Evolutionary conservation across 495 filamentous ascomycete genomes (phyloP), one percentile per base, ranked within the genome.

Genomic region (Neurospora sp.): DNA sequence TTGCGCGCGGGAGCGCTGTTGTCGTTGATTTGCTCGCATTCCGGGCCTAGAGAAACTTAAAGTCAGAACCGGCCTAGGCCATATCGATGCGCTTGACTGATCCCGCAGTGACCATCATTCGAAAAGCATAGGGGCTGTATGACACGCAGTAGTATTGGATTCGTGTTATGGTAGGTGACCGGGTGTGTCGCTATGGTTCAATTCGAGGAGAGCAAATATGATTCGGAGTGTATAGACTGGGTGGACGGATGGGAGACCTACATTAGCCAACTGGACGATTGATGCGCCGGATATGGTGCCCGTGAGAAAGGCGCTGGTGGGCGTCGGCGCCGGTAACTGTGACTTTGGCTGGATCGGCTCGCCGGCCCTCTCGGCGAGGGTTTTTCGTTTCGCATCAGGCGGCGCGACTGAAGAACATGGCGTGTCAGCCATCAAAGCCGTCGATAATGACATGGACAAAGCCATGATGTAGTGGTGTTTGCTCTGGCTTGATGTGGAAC

Each of bases 311-410:
- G 71, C 37, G 20, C 71, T 14, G 41, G 68, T 14, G 20, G 59
- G 40, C 3, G 59, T 37, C 3, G 70, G 20, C 2, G 78, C n/a
- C 3, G 78, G 77, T 35, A 78, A 71, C 16, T 59, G 41, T 10
- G 78, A 61, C 71, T 83, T 80, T 9, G 53, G 53, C 53, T 65
- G 53, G 70, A 74, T 48, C 22, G 83, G 83, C 79, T 87, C 88
- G 75, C 80, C 90, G 71, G 85, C 86, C 77, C 87, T 78, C 80
- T 89, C 84, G 72, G 82, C 81, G 65, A 90, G 75, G 71, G 90
- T 89, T 80, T 88, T 89, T 37, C 86, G 85, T 77, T 88, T 89
- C 14, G 87, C 79, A 37, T 89, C 87, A 6, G 85, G 82, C 75
- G 83, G 85, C 82, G 77, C 65, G 72, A 82, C 80, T 83, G 53